These are phyloP conservation scores for Fusarium algeriense DNA, from an alignment of 2,329 filamentous ascomycete genomes.

Conservation along the genomic window DNA sequence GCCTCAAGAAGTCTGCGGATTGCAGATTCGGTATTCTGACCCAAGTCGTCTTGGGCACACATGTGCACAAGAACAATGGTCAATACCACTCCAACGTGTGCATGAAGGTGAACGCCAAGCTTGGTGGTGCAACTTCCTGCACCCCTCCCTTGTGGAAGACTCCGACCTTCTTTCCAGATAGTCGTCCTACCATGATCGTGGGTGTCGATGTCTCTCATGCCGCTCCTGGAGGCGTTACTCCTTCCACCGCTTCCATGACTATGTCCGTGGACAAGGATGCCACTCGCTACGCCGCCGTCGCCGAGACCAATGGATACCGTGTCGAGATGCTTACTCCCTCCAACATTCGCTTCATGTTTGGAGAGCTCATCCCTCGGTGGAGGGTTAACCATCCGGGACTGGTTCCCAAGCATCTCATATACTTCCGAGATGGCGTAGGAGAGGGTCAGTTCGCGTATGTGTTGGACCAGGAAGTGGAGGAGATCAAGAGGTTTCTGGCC, in stretches of 20 bases:
- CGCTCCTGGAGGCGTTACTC: constrained; percentile 71
- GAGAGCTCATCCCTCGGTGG: constrained; percentile 75
- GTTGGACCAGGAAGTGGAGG: constrained; percentile 78
- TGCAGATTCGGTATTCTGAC: constrained; percentile 86
- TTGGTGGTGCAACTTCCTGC: constrained; percentile 82
- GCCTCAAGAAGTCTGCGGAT: constrained; percentile 90
- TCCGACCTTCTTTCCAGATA: constrained; percentile 53
- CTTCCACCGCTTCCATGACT: constrained; percentile 90
- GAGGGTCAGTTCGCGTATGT: constrained; percentile 88
- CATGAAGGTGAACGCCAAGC: constrained; percentile 97
- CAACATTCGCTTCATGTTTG: constrained; percentile 76
- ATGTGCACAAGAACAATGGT: constrained; percentile 75
- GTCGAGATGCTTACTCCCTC: constrained; percentile 79
- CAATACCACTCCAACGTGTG: constrained; percentile 95
- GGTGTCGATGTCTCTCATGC: constrained; percentile 93
- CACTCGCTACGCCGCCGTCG: constrained; percentile 81
- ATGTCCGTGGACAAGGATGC: constrained; percentile 79
- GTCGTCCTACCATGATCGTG: constrained; percentile 80
- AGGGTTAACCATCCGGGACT: constrained; percentile 59
- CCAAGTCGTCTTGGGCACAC: constrained; percentile 80
- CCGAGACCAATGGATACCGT: constrained; percentile 85
- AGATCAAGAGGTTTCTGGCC: constrained; percentile 73
- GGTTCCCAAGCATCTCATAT: constrained; percentile 81
- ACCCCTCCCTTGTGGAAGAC: constrained; percentile 53
- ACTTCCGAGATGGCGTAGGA: constrained; percentile 92